These are phyloP conservation scores for Fusarium sublunatum DNA, from an alignment of 2,329 filamentous ascomycete genomes.

Conservation along the genomic window DNA sequence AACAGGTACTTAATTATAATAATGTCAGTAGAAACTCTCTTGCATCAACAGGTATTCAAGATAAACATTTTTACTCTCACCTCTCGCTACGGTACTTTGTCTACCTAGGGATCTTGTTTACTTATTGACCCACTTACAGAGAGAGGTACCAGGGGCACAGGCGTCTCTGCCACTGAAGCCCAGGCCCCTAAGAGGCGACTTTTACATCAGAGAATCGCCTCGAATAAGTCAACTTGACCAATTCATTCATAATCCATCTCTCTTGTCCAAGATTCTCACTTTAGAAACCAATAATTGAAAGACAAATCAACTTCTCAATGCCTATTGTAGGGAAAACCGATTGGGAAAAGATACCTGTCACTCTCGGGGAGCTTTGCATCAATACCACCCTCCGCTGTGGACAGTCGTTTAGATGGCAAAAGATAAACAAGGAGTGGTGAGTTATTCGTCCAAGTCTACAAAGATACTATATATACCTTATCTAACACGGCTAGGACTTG, in stretches of 20 bases:
- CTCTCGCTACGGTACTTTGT: too few species aligned
- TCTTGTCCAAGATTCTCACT: neutral
- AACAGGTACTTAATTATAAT: too few species aligned
- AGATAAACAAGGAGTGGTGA: slow-evolving; percentile 85
- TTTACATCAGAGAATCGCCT: slow-evolving; percentile 23
- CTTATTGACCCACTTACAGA: too few species aligned
- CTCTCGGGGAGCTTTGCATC: slow-evolving; percentile 87
- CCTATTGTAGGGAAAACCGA: slow-evolving; percentile 67
- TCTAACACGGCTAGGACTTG: slow-evolving; percentile 70
- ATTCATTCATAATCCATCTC: slow-evolving; percentile 2
- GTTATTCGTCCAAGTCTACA: slow-evolving; percentile 1
- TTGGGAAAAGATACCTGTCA: slow-evolving; percentile 89
- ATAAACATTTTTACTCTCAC: too few species aligned
- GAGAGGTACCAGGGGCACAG: too few species aligned
- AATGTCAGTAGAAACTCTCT: too few species aligned
- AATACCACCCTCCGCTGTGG: slow-evolving; percentile 95
- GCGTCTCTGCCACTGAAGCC: too few species aligned
- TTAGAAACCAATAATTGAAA: too few species aligned
- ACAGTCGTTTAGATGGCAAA: slow-evolving; percentile 96
- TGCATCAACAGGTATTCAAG: too few species aligned
- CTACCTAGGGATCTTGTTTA: too few species aligned
- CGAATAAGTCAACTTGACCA: slow-evolving; percentile 12
- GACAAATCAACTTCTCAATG: slow-evolving; percentile 40
- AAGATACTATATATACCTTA: neutral
- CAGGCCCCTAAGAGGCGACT: slow-evolving; percentile 3